These are phyloP conservation scores for Cladosporium sp. DNA, from an alignment of 2,329 filamentous ascomycete species.

Conservation along the genomic window DNA sequence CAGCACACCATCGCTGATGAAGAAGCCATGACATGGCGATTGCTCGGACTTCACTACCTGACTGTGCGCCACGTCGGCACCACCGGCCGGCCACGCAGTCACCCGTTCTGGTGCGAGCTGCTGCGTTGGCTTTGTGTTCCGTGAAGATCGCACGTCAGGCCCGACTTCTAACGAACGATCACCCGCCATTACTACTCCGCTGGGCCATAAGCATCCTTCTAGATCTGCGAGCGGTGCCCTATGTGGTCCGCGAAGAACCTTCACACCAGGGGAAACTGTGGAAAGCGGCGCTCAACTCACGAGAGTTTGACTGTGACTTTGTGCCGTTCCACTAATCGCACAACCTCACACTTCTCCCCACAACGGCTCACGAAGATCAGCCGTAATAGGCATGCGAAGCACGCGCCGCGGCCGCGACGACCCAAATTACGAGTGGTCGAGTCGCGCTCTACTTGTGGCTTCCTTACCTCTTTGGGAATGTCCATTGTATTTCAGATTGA, in stretches of 20 bases:
- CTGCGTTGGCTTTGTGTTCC: slow-evolving; percentile 12
- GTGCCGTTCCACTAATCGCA: neutral
- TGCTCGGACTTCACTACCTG: neutral
- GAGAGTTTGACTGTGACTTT: slow-evolving; percentile 3
- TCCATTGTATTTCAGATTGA: neutral
- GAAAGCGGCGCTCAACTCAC: neutral
- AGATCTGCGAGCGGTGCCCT: slow-evolving; percentile 8
- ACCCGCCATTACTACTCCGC: neutral
- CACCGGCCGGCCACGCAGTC: slow-evolving; percentile 3
- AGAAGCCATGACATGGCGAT: slow-evolving; percentile 7
- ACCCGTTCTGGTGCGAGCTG: slow-evolving; percentile 5
- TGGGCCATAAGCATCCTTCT: slow-evolving; percentile 8
- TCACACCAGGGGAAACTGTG: neutral
- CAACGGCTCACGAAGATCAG: slow-evolving; percentile 6
- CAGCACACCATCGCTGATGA: slow-evolving; percentile 13
- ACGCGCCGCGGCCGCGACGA: slow-evolving; percentile 6
- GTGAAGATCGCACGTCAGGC: slow-evolving; percentile 8
- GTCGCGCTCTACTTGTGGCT: neutral
- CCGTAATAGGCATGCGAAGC: slow-evolving; percentile 1
- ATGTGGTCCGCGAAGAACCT: slow-evolving; percentile 7
- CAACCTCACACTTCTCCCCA: neutral
- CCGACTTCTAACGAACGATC: neutral
- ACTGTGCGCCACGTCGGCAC: neutral
- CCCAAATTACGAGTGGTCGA: neutral
- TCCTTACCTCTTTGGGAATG: neutral